A percentile compares a stretch with the other conserved stretches of the same genome.
These are phyloP conservation scores for Nigrospora oryzae DNA, from an alignment of 2,329 filamentous ascomycete species.

Conservation along the genomic window DNA sequence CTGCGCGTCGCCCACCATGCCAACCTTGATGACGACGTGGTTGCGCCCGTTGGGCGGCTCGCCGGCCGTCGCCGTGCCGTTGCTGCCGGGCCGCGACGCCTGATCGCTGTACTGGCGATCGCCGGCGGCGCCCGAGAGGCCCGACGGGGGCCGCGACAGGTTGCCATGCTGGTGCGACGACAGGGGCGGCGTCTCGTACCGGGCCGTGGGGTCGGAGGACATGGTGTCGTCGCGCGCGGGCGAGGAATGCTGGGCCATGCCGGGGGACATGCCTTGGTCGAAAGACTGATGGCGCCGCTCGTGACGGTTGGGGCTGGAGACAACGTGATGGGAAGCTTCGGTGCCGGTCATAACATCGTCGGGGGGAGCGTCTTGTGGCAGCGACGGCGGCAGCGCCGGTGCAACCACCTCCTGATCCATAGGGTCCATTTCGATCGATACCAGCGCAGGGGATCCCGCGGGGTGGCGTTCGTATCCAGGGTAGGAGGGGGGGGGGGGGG, in stretches of 20 bases:
- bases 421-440: too few species aligned
- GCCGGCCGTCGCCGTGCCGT: slow-evolving; percentile 20
- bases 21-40: slow-evolving; percentile 95
- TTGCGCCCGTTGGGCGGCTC: slow-evolving; percentile 40
- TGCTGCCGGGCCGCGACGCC: slow-evolving; percentile 26
- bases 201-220: slow-evolving; percentile 20
- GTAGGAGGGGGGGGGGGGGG: too few species aligned
- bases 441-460: too few species aligned
- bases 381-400: not conserved
- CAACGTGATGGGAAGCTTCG: slow-evolving; percentile 34
- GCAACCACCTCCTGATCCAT: not conserved
- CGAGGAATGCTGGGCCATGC: slow-evolving; percentile 12
- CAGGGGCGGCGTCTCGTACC: slow-evolving; percentile 38
- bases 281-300: slow-evolving; percentile 36
- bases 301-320: slow-evolving; percentile 16
- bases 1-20: slow-evolving; percentile 98
- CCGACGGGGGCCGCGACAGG: slow-evolving; percentile 47
- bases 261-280: slow-evolving; percentile 33
- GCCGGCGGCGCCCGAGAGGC: slow-evolving; percentile 34
- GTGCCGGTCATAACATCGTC: slow-evolving; percentile 41
- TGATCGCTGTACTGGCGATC: slow-evolving; percentile 36
- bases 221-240: slow-evolving; percentile 28
- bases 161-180: slow-evolving; percentile 28
- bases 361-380: slow-evolving; percentile 20
- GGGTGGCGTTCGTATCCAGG: too few species aligned